These are phyloP conservation scores for Collybia sordida DNA, from an alignment of 768 basidiomycete species.

Conservation along the genomic window DNA sequence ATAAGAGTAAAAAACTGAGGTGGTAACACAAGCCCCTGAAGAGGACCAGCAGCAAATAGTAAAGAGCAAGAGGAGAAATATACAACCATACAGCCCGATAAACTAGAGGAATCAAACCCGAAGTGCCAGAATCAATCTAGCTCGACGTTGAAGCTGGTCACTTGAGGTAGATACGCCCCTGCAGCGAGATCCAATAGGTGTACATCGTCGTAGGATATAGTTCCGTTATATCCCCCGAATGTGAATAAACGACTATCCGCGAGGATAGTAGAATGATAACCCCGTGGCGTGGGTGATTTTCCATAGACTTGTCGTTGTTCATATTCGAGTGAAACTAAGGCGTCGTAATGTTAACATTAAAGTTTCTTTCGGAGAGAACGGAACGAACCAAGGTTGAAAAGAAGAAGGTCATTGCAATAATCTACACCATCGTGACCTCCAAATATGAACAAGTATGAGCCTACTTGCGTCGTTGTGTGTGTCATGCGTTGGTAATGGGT, in stretches of 20 bases:
- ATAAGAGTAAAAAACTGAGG: too few species aligned
- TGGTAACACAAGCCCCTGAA: too few species aligned
- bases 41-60: too few species aligned
- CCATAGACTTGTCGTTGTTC: constrained; percentile 73
- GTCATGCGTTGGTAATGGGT: constrained; percentile 62
- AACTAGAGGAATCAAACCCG: too few species aligned
- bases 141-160: constrained; percentile 72
- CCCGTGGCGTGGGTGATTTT: constrained; percentile 68
- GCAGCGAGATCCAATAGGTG: constrained; percentile 84
- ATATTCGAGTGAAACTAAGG: constrained; percentile 78
- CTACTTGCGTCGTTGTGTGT: constrained; percentile 88
- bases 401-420: constrained; percentile 72
- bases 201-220: constrained; percentile 82
- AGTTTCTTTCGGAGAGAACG: not conserved
- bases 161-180: constrained; percentile 87
- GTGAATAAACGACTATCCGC: constrained; percentile 85
- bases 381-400: constrained; percentile 81
- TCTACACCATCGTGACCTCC: constrained; percentile 84
- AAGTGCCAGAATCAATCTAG: constrained; percentile 1
- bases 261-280: constrained; percentile 81
- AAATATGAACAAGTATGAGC: constrained; percentile 86
- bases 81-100: too few species aligned
- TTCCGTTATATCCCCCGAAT: constrained; percentile 88
- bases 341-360: not conserved
- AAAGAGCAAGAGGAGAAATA: too few species aligned